phyloP scores from a whole-genome alignment of 768 basidiomycete genomes.

The Suillus clintonianus region DNA sequence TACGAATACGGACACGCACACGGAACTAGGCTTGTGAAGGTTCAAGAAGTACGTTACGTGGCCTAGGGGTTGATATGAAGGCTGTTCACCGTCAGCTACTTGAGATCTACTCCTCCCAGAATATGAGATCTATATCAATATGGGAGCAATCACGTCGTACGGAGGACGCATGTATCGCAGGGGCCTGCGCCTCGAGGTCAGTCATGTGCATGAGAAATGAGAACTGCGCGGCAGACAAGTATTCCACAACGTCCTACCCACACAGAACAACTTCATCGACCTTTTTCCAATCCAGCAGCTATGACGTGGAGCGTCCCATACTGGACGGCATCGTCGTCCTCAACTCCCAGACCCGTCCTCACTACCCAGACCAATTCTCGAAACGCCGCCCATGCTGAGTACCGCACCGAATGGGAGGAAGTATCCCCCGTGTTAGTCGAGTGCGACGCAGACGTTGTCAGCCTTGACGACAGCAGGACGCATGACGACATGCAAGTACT shows the following conservation, averaged over 20 bases:
- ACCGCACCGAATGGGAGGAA: constrained; percentile 3
- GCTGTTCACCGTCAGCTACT: neutral
- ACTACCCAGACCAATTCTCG: neutral
- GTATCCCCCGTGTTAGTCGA: constrained; percentile 2
- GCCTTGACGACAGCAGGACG: neutral
- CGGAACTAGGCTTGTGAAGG: neutral
- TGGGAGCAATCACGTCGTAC: neutral
- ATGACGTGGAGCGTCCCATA: constrained; percentile 4
- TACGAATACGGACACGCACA: neutral
- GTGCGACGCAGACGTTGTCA: constrained; percentile 8
- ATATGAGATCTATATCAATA: neutral
- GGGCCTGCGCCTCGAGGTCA: neutral
- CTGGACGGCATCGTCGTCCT: neutral
- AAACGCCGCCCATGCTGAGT: neutral
- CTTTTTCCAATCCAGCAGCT: neutral
- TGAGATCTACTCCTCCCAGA: neutral
- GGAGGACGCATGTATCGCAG: neutral
- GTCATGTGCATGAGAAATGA: neutral
- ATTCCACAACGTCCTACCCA: neutral
- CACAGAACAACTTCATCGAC: neutral
- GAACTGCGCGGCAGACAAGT: neutral
- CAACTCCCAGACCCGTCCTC: neutral
- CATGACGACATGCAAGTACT: neutral
- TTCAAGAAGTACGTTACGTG: neutral
- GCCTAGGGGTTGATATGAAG: neutral